phyloP scores from a whole-genome alignment of 2,329 filamentous ascomycete species.

The Venturia oleaginea region DNA sequence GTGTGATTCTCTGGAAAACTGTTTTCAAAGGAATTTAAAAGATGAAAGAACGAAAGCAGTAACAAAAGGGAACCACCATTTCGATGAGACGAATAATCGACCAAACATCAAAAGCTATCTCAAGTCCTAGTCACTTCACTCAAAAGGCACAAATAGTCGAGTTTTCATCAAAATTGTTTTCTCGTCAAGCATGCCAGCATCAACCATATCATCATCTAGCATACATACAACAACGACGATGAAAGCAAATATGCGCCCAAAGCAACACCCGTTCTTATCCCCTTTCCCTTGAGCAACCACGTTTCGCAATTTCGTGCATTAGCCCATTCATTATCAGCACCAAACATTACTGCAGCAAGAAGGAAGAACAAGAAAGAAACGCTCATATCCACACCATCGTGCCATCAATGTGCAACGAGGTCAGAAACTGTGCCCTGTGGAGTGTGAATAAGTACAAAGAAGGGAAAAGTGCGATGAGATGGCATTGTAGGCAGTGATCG shows the following conservation, averaged over 20 bases:
- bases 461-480: not conserved
- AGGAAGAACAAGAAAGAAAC: not conserved
- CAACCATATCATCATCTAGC: conserved; percentile 2
- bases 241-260: not conserved
- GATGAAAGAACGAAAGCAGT: too few species aligned
- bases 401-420: not conserved
- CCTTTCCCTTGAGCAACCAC: not conserved
- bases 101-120: not conserved
- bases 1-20: too few species aligned
- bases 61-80: too few species aligned
- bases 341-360: conserved; percentile 1
- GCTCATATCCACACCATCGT: not conserved
- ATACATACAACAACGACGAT: not conserved
- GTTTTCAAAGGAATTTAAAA: too few species aligned
- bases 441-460: not conserved
- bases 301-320: not conserved
- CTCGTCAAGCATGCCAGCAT: conserved; percentile 3
- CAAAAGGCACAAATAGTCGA: not conserved
- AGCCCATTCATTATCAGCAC: not conserved
- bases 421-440: not conserved
- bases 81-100: too few species aligned
- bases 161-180: conserved; percentile 5
- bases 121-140: not conserved
- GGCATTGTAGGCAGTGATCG: not conserved
- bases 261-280: not conserved